Conservation (phyloP, 2,329 filamentous ascomycete genomes). For the Claviceps lovelessii region DNA sequence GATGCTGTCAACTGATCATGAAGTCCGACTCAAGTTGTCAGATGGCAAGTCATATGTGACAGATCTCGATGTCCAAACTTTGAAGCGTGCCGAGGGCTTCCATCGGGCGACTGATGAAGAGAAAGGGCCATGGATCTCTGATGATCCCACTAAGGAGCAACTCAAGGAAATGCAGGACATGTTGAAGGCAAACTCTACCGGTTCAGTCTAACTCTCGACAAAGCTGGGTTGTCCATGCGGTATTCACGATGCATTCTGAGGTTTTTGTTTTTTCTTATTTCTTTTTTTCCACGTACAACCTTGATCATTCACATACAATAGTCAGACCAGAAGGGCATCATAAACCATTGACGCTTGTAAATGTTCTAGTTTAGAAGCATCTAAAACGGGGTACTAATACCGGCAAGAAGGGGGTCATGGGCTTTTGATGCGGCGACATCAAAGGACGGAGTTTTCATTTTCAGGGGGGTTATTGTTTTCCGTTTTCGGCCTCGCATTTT, state of each 20-base stretch:
- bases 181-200: slow-evolving; percentile 16
- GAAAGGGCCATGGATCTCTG: slow-evolving; percentile 69
- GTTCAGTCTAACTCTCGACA: slow-evolving; percentile 4
- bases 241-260: not conserved
- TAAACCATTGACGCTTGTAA: not conserved
- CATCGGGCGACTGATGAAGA: slow-evolving; percentile 68
- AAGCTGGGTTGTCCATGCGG: not conserved
- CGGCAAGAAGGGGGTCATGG: not conserved
- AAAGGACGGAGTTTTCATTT: not conserved
- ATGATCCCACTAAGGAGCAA: slow-evolving; percentile 52
- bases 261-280: not conserved
- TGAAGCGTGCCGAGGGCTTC: slow-evolving; percentile 78
- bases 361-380: not conserved
- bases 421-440: not conserved
- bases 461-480: not conserved
- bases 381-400: not conserved
- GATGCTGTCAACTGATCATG: slow-evolving; percentile 92
- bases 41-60: slow-evolving; percentile 73
- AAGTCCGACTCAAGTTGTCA: slow-evolving; percentile 71
- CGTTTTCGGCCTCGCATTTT: not conserved
- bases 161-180: slow-evolving; percentile 45
- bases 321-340: slow-evolving; percentile 1
- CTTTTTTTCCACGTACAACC: not conserved
- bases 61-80: slow-evolving; percentile 80
- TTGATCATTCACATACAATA: not conserved